phyloP scores from a whole-genome alignment of 768 basidiomycete genomes.

The Podaxis sp. region DNA sequence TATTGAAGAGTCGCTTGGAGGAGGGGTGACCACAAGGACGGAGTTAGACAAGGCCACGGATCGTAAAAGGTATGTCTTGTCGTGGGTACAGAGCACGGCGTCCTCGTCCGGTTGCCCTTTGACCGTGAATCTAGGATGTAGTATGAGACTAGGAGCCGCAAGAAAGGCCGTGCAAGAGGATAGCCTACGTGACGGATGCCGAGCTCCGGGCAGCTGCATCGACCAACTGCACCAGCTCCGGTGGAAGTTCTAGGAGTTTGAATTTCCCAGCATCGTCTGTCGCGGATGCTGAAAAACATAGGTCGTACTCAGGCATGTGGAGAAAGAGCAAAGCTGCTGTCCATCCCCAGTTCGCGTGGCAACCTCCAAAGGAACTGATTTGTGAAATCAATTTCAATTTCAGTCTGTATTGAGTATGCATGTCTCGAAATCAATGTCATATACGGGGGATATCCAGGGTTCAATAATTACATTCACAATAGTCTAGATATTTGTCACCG shows the following conservation, averaged over 20 bases:
- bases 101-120: constrained; percentile 83
- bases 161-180: not conserved
- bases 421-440: constrained; percentile 8
- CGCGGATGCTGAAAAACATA: constrained; percentile 53
- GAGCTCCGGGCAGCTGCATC: constrained; percentile 47
- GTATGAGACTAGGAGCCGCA: constrained; percentile 12
- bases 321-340: not conserved
- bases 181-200: constrained; percentile 21
- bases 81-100: constrained; percentile 84
- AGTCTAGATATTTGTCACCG: constrained; percentile 12
- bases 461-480: constrained; percentile 10
- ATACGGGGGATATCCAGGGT: constrained; percentile 8
- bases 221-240: constrained; percentile 62
- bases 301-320: constrained; percentile 46
- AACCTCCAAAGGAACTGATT: not conserved
- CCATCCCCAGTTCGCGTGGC: constrained; percentile 2
- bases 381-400: constrained; percentile 5
- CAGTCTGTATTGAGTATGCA: not conserved
- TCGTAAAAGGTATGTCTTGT: constrained; percentile 80
- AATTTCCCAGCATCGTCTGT: constrained; percentile 51
- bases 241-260: constrained; percentile 72
- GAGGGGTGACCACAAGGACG: constrained; percentile 67
- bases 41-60: constrained; percentile 91
- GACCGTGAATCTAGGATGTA: constrained; percentile 58
- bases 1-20: constrained; percentile 31